Base-by-base conservation (phyloP, 108 stramenopile species). In the Epithemia pelagica region DNA sequence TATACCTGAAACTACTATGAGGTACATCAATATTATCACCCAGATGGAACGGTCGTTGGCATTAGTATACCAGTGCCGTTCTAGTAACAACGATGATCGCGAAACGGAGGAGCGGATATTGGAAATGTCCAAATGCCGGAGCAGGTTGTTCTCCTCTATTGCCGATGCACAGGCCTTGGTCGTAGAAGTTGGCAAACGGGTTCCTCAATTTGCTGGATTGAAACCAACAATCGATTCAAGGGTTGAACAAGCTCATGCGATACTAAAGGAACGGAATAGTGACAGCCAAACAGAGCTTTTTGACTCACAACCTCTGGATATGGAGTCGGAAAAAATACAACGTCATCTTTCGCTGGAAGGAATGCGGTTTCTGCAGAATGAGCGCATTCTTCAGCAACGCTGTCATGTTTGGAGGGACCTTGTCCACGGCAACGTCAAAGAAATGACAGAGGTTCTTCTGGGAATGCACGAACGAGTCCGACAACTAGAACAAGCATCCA, bases 301-400 rank as follows among this genome's bases (percentile, higher is more conserved):
- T 31, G 73, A 67, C 28, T 72, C 77, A 18, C 81, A 86, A 70
- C 82, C 83, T 15, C 70, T 89, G 15, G 88, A 89, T 61, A 65
- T 64, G 18, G 83, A 83, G n/a, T 81, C 89, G 31, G 85, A 85
- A 64, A 68, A 27, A 54, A 79, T 61, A 19, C 79, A 84, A 59
- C 78, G 85, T 24, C 68, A 55, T 22, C 57, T 58, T 81, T 85
- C 63, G 76, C 15, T 15, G 5, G 15, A 46, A 15, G 37, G 37
- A 46, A 46, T 46, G 37, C 37, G 37, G 10, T 5, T 46, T 5
- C 37, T 46, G 37, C 10, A 5, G 10, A 15, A 5, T 46, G 37
- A 10, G 37, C 10, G 15, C 15, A 15, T 46, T 5, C 37, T 46
- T 46, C 37, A 15, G 15, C 5, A 15, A 5, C 37, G 37, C 15